Percentiles rank a stretch among this genome's conserved stretches.
These are phyloP conservation scores for Penicillium glabrum DNA, from an alignment of 2,329 filamentous ascomycete genomes.

Conservation along the genomic window DNA sequence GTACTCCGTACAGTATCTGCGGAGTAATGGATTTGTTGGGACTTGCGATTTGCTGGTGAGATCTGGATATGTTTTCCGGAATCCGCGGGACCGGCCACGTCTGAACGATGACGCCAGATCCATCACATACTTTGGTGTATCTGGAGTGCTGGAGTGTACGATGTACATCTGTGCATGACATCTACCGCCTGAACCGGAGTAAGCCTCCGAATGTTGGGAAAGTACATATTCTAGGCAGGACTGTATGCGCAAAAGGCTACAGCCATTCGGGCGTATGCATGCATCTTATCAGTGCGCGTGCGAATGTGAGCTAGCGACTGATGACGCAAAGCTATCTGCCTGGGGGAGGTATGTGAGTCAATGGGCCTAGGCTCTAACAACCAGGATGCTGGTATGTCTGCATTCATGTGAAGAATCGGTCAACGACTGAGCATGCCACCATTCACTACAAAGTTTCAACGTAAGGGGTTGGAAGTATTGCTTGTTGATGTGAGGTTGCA, in stretches of 20 bases:
- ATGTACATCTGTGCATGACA: neutral
- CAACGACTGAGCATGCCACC: neutral
- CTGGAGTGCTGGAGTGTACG: neutral
- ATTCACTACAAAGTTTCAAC: neutral
- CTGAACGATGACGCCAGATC: neutral
- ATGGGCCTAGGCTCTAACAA: neutral
- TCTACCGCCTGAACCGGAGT: neutral
- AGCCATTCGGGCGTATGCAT: neutral
- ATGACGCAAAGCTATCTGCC: neutral
- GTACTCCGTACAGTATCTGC: neutral
- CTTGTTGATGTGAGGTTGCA: neutral
- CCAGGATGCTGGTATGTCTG: neutral
- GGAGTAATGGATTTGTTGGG: neutral
- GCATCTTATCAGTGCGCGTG: neutral
- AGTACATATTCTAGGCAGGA: too few relatives aligned
- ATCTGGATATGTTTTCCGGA: neutral
- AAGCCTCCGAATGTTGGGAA: neutral
- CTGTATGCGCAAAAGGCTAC: neutral
- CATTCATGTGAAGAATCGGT: neutral
- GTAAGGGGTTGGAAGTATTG: neutral
- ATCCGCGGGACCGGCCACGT: neutral
- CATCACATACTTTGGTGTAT: neutral
- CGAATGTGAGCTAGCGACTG: neutral
- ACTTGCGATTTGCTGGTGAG: neutral
- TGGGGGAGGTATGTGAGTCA: neutral